Percentiles rank a stretch among this genome's conserved stretches.
Evolutionary conservation across 148 eudicot species (phyloP).

Genomic region (Fagopyrum esculentum): DNA sequence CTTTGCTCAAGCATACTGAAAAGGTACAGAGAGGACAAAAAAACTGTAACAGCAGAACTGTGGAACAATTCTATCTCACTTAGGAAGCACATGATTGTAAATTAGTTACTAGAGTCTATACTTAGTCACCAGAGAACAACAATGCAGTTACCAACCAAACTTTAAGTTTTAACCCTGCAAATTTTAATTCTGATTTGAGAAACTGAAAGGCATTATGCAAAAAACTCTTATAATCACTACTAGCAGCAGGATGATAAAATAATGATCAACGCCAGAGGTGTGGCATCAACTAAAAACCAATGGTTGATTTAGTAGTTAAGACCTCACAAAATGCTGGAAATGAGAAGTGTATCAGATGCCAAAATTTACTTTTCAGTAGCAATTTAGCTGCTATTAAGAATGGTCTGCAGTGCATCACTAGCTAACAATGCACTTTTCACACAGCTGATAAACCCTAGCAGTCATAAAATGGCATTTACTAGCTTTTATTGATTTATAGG

Average conservation of each 20-base stretch:
- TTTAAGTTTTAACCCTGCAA: not conserved
- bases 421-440: not conserved
- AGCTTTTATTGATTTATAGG: not conserved
- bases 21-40: constrained; percentile 1
- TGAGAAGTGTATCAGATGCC: not conserved
- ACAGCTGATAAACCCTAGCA: not conserved
- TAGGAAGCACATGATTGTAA: not conserved
- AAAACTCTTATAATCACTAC: not conserved
- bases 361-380: not conserved
- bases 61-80: not conserved
- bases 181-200: not conserved
- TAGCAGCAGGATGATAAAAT: not conserved
- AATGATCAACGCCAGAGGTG: not conserved
- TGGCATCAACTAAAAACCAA: not conserved
- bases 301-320: not conserved
- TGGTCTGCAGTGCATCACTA: not conserved
- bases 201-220: not conserved
- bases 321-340: not conserved
- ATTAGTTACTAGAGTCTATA: not conserved
- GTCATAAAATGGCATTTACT: not conserved
- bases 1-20: constrained; percentile 89
- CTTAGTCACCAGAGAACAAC: not conserved
- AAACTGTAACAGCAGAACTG: not conserved
- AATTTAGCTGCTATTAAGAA: not conserved
- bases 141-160: not conserved